These are phyloP conservation scores for Psilocybe sp. DNA, from an alignment of 768 basidiomycete genomes.

Conservation along the genomic window DNA sequence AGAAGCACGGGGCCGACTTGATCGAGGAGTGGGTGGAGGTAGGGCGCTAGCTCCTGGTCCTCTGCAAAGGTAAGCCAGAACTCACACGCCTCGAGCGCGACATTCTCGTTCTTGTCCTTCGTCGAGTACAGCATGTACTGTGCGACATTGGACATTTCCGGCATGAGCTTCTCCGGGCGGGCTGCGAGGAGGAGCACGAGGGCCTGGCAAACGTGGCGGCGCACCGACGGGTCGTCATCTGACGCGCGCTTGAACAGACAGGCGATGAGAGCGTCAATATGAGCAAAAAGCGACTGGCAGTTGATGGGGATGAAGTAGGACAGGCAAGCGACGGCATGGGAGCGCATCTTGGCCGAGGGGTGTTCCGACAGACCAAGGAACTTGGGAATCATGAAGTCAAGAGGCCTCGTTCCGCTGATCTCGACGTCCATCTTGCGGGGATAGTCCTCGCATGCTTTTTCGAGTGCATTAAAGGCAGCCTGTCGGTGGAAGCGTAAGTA, in stretches of 20 bases:
- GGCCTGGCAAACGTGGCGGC: constrained; percentile 93
- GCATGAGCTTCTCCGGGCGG: constrained; percentile 94
- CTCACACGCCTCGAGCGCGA: constrained; percentile 97
- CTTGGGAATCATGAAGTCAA: constrained; percentile 96
- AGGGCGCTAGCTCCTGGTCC: constrained; percentile 81
- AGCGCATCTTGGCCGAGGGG: constrained; percentile 82
- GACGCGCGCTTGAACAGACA: constrained; percentile 93
- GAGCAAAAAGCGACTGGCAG: constrained; percentile 82
- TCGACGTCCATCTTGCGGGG: constrained; percentile 94
- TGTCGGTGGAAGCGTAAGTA: constrained; percentile 18
- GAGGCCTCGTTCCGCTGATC: constrained; percentile 86
- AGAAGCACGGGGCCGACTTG: constrained; percentile 94
- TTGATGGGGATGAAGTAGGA: constrained; percentile 90
- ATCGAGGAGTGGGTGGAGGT: constrained; percentile 82
- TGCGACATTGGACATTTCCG: constrained; percentile 91
- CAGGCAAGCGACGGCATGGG: constrained; percentile 90
- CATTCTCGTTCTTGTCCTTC: constrained; percentile 95
- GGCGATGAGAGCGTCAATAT: constrained; percentile 92
- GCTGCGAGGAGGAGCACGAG: constrained; percentile 90
- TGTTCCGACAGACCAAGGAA: constrained; percentile 90
- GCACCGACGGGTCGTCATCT: constrained; percentile 90
- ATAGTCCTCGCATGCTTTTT: constrained; percentile 96
- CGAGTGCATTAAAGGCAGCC: constrained; percentile 92
- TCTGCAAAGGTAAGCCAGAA: constrained; percentile 99
- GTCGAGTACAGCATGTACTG: constrained; percentile 99